A percentile compares a stretch with the other conserved stretches of the same genome.
Evolutionary conservation across 2,329 filamentous ascomycete genomes (phyloP).

Genomic region (Diaporthe batatas): DNA sequence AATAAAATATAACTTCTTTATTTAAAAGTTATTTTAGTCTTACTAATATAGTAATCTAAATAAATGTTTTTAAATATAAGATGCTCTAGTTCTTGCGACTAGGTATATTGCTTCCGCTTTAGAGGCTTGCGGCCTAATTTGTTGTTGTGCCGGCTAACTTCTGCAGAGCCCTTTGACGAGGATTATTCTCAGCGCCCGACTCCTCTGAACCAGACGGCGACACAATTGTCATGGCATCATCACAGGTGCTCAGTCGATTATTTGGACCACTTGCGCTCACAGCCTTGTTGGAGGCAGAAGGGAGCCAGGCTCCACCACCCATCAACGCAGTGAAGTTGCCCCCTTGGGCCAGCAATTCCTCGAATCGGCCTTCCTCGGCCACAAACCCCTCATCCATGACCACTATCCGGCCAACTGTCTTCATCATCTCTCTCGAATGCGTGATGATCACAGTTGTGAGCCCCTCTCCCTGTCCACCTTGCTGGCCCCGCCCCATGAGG

Average conservation of each 20-base stretch:
- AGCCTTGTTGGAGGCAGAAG: neutral
- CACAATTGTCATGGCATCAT: neutral
- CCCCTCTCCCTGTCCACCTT: conserved; percentile 46
- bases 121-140: no score
- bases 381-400: conserved; percentile 78
- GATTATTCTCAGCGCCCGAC: neutral
- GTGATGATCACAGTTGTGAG: conserved; percentile 86
- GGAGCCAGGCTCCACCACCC: conserved; percentile 49
- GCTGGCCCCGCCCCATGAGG: conserved; percentile 57
- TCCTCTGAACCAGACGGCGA: neutral
- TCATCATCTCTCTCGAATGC: conserved; percentile 89
- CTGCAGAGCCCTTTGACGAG: neutral
- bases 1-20: no score
- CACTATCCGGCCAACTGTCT: conserved; percentile 78
- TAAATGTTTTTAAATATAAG: no score
- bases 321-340: conserved; percentile 65
- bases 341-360: conserved; percentile 64
- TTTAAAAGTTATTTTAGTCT: no score
- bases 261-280: no score
- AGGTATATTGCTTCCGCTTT: neutral
- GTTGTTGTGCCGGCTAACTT: neutral
- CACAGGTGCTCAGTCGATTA: neutral
- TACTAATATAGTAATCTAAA: no score
- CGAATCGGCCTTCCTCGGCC: conserved; percentile 76
- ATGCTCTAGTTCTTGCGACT: neutral